Evolutionary conservation across 1,284 basidiomycete genomes (phyloP).

Genomic region (Takashimella koratensis): DNA sequence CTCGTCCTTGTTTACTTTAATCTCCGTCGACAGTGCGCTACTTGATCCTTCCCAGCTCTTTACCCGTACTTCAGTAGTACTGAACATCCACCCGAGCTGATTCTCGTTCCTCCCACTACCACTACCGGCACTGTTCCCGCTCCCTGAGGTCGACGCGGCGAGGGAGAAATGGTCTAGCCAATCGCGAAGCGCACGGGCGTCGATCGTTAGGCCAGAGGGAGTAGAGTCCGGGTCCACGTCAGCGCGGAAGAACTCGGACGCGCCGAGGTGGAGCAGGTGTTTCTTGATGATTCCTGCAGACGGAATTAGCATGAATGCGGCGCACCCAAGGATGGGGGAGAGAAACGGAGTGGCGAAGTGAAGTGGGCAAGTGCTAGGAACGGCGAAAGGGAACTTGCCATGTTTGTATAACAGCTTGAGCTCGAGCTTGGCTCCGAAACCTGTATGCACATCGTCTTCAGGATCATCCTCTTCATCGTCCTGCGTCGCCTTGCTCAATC

Average conservation of each 20-base stretch:
- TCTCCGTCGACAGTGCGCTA: constrained; percentile 38
- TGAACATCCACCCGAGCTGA: constrained; percentile 47
- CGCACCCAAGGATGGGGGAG: background rate
- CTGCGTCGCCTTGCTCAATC: constrained; percentile 11
- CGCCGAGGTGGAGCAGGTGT: constrained; percentile 43
- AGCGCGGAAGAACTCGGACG: constrained; percentile 41
- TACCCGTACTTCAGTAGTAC: constrained; percentile 33
- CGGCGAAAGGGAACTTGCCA: constrained; percentile 36
- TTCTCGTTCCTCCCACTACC: constrained; percentile 21
- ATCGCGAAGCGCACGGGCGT: constrained; percentile 39
- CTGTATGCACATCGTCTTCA: constrained; percentile 10
- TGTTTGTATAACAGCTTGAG: constrained; percentile 46
- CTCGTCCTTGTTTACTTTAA: constrained; percentile 39
- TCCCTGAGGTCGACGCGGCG: constrained; percentile 9
- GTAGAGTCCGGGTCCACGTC: constrained; percentile 42
- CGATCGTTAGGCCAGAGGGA: constrained; percentile 39
- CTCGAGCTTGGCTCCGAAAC: constrained; percentile 11
- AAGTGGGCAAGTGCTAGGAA: background rate
- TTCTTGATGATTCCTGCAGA: constrained; percentile 45
- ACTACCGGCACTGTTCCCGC: constrained; percentile 5
- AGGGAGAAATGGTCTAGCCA: constrained; percentile 48
- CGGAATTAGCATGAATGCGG: background rate
- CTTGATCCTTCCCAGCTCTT: constrained; percentile 41
- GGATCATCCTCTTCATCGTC: constrained; percentile 9
- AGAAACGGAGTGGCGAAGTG: background rate